Conservation (phyloP, 441 rosid genomes). For the Viola pubescens region DNA sequence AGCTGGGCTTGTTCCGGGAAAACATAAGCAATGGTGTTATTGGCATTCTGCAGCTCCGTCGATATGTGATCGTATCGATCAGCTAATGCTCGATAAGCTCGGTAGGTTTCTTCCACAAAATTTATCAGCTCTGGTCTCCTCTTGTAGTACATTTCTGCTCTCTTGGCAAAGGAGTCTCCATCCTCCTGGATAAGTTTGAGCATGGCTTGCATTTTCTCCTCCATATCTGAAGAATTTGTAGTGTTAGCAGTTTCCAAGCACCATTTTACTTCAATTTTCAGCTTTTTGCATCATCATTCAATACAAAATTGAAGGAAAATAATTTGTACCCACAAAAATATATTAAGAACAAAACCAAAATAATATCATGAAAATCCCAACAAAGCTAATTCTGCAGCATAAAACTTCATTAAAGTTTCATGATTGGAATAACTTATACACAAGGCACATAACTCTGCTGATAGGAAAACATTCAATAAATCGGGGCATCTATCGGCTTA, state of each 20-base stretch:
- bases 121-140: slow-evolving; percentile 78
- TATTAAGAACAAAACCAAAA: neutral
- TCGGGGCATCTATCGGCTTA: no score
- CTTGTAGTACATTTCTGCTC: slow-evolving; percentile 96
- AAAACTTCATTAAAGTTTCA: no score
- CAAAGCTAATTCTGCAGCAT: no score
- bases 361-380: slow-evolving; percentile 4
- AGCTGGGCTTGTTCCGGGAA: slow-evolving; percentile 77
- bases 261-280: neutral
- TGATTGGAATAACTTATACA: no score
- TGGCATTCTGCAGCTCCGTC: slow-evolving; percentile 89
- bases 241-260: neutral
- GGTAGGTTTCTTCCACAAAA: slow-evolving; percentile 78
- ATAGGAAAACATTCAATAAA: no score
- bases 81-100: slow-evolving; percentile 89
- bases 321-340: no score
- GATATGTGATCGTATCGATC: slow-evolving; percentile 88
- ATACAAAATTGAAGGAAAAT: neutral
- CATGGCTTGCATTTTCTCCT: slow-evolving; percentile 59
- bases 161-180: slow-evolving; percentile 87
- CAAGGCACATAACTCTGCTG: neutral
- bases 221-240: slow-evolving; percentile 49
- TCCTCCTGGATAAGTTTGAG: slow-evolving; percentile 82
- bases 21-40: slow-evolving; percentile 79
- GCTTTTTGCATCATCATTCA: neutral